Base-by-base conservation (phyloP, 805 yeast species). In the Lipomyces chichibuensis region DNA sequence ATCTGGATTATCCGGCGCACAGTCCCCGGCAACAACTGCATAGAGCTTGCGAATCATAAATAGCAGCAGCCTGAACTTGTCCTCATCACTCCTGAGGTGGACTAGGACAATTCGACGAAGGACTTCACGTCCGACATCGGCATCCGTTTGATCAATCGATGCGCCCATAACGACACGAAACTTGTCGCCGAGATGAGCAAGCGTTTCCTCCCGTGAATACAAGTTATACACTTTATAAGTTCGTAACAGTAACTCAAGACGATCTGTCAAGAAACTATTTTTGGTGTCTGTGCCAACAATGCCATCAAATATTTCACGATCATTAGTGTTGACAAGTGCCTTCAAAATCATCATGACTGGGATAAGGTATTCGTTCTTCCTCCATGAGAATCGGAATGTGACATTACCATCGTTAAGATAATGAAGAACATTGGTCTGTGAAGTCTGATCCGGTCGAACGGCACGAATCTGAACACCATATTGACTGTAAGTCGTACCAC, bases 1-100 rank as follows among this genome's bases (percentile, higher is more conserved):
- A 88, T 95, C 99, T 77, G 99, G 99, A 80, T 95, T 95, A 79
- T 95, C 99, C 20, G 97, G 94, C 62, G 93, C 82, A 79, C 98
- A 94, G 77, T 94, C 97, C 68, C 98, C 98, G 49, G 97, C 97
- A 57, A 94, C 98, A 71, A 95, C 84, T 0, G 98, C 85, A 78
- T 95, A 95, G 69, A 95, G 84, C 80, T 95, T 95, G 83, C 98
- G 87, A 75, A 95, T 88, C 98, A 95, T 95, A 80, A 93, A 95
- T 68, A 93, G 80, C 68, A 95, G 81, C 88, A 93, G 83, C 75
- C 92, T 84, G 79, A 91, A 92, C 80, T 95, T 95, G 78, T 92
- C 97, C 62, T 79, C 81, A 75, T 87, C 86, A 71, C 86, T 83
- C 25, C 67, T 66, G 72, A 95, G 83, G 78, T 95, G 98, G 49